Evolutionary conservation across 2,329 filamentous ascomycete genomes (phyloP).

Genomic region (Colletotrichum costaricense): DNA sequence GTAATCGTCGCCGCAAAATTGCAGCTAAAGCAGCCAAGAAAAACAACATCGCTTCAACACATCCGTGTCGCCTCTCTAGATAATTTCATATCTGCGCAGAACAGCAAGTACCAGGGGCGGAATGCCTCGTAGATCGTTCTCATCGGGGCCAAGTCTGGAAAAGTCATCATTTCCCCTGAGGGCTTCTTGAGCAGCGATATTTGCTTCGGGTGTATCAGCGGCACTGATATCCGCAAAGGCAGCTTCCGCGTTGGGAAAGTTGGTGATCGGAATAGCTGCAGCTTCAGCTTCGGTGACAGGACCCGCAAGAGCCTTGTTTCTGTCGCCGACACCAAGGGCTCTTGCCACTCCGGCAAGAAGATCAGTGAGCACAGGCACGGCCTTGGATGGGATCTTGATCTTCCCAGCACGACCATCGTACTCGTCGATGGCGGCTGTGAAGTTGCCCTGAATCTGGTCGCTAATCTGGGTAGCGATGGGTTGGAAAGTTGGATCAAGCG

Average conservation of each 20-base stretch:
- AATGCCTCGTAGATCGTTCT: conserved; percentile 26
- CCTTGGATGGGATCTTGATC: conserved; percentile 32
- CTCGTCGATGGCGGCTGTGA: not conserved
- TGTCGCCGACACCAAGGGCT: conserved; percentile 22
- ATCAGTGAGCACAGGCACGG: conserved; percentile 19
- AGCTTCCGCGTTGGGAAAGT: not conserved
- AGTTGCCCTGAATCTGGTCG: conserved; percentile 19
- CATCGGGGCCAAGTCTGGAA: not conserved
- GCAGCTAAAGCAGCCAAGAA: not conserved
- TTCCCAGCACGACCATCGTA: conserved; percentile 29
- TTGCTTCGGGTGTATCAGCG: conserved; percentile 16
- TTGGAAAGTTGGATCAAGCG: not conserved
- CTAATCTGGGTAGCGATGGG: not conserved
- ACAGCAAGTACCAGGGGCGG: conserved; percentile 22
- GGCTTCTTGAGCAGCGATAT: not conserved
- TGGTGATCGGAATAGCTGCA: not conserved
- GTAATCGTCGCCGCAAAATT: no score
- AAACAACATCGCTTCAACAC: not conserved
- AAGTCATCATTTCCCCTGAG: not conserved
- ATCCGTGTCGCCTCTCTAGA: not conserved
- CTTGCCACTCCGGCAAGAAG: conserved; percentile 21
- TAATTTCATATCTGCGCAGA: conserved; percentile 13
- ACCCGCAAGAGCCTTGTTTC: not conserved
- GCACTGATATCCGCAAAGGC: conserved; percentile 5
- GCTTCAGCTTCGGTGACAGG: not conserved